Base-by-base conservation (phyloP, 2,329 filamentous ascomycete species). In the Fusarium solani-melongenae region DNA sequence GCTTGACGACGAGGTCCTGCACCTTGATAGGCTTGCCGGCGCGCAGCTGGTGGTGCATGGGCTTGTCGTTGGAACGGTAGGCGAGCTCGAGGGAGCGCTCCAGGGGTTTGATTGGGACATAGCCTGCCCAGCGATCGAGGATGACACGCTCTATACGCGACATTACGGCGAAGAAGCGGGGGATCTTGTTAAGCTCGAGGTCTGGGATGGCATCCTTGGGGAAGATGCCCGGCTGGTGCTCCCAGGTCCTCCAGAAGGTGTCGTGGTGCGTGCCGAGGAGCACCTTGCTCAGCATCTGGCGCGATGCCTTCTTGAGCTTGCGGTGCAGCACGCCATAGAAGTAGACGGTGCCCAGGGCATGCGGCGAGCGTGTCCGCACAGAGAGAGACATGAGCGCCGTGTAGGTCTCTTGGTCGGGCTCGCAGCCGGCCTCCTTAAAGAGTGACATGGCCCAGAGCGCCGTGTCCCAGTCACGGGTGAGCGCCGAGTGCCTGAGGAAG, bases 361-460 rank as follows among this genome's bases (percentile, higher is more conserved):
- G 72, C 11, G 79, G 73, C 22, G 82, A 79, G 41, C 78, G 79
- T 4, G 79, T 70, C 20, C 62, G 69, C 69, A 82, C 79, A 15
- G 83, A 82, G 27, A 86, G 76, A 8, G 76, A 68, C 66, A 85
- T 82, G 55, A 88, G 81, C 14, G 79, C 69, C 38, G 80, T 69
- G 72, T 84, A 86, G 1, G 82, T 83, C 15, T 76, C 49, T 6
- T 71, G 60, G 66, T 83, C 77, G 12, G 80, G 79, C 27, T 76
- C 63, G 49, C 74, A 71, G 12, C 66, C 63, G 12, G 69, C 62
- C 5, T 69, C 55, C 29, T 78, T 62, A 31, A 75, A 66, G 15
- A 79, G 69, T 17, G 73, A 75, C 27, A 76, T 67, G 11, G 78
- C 79, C 77, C 80, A 81, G 4, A 81, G 64, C n/a, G 79, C 80